Conservation (phyloP, 1,139 yeast species). For the Candida sp. region DNA sequence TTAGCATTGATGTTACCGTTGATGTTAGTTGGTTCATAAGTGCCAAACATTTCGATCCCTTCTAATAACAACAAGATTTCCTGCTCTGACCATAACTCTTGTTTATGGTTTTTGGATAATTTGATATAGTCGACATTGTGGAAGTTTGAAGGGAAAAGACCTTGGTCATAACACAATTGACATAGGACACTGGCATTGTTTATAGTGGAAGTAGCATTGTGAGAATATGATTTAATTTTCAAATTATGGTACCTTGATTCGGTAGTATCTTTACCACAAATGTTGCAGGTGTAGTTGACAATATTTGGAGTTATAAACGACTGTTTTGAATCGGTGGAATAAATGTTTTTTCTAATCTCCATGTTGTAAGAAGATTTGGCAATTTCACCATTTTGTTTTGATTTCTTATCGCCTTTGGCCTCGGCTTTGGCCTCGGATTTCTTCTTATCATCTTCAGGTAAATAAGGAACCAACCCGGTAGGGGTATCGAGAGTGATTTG, state of each 20-base stretch:
- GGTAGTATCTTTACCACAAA: conserved; percentile 89
- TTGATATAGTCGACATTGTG: conserved; percentile 84
- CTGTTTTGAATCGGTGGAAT: conserved; percentile 65
- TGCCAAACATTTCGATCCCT: conserved; percentile 69
- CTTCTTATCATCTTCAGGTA: conserved; percentile 43
- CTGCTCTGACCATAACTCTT: conserved; percentile 77
- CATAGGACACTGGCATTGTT: conserved; percentile 62
- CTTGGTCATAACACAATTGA: conserved; percentile 78
- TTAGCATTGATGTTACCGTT: conserved; percentile 38
- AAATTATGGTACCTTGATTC: conserved; percentile 86
- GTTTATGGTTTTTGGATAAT: conserved; percentile 38
- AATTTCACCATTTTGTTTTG: neutral
- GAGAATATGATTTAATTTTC: conserved; percentile 62
- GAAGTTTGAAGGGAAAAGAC: conserved; percentile 88
- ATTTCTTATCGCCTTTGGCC: neutral
- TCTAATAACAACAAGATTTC: conserved; percentile 81
- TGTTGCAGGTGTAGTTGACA: conserved; percentile 75
- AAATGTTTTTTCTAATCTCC: conserved; percentile 67
- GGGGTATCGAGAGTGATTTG: conserved; percentile 88
- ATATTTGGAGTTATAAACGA: conserved; percentile 40
- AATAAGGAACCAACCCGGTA: conserved; percentile 69
- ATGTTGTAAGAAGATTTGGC: conserved; percentile 48
- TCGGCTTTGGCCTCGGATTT: conserved; percentile 1
- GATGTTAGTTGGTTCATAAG: conserved; percentile 24
- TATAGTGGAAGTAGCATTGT: conserved; percentile 36